Evolutionary conservation across 306 rosid genomes (phyloP), one percentile per base, ranked within the genome.

Genomic region (Carpinus fangiana): DNA sequence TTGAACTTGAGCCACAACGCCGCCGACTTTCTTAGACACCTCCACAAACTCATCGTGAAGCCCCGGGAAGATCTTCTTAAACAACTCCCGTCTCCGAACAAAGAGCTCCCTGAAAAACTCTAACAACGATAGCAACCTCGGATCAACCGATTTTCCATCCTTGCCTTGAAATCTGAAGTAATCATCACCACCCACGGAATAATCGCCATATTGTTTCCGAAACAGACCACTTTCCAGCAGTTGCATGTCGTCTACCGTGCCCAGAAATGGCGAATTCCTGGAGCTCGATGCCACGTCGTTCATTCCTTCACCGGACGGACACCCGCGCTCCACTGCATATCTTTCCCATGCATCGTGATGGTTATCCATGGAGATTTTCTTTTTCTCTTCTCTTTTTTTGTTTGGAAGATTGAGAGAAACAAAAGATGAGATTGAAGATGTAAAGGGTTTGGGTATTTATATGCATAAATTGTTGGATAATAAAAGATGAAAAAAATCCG

Each of bases 41-140:
- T 81, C 86, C 16, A 55, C 59, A 71, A 76, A n/a, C 43, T 76
- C 66, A 8, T 60, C 81, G 2, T 72, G 77, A 48, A 34, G 50
- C 66, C 41, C 68, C 0, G 87, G 87, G 76, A 88, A 79, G 18
- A 76, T 57, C 17, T 55, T 78, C 82, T 56, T 76, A 70, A 78
- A 80, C 67, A 80, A 45, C 12, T 85, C 89, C 36, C 11, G 28
- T 56, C 76, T 60, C 20, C 88, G 71, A 61, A 78, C 51, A 20
- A 79, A 85, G 34, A 88, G 83, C 43, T 83, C 86, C 82, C 83
- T 76, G 28, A 83, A 78, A 73, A 83, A 85, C n/a, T 81, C 89
- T 52, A 85, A 31, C 79, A 88, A 34, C 46, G 83, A 73, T 23
- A 83, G 2, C 31, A 72, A 20, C 72, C 81, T 81, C 12, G 81